Base-by-base conservation (phyloP, 108 stramenopile species). In the Conticribra guillardii region DNA sequence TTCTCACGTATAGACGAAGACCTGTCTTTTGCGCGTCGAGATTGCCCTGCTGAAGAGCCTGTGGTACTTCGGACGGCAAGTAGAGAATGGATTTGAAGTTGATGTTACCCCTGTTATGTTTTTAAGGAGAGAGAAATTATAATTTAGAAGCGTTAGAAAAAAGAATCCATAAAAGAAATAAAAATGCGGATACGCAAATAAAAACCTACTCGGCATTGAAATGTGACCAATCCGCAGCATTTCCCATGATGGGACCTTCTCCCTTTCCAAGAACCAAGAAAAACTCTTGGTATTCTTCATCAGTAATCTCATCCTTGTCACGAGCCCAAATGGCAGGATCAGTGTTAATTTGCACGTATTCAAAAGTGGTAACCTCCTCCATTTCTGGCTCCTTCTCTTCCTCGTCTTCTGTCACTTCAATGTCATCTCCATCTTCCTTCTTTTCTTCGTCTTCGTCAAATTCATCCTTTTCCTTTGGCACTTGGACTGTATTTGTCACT, bases 21-120 rank as follows among this genome's bases (percentile, higher is more conserved):
- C 89, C 89, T 3, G 60, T 64, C 23, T 44, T 52, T 41, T 83
- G 54, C 2, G 59, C 21, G 0, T 87, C 87, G 18, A 73, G 64
- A 44, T 83, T 82, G 27, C 90, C 90, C 26, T 58, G 62, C 24
- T 69, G 68, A 37, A 78, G 84, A 9, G 70, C 59, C 31, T 63
- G 56, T 9, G 93, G 93, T 24, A 87, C 57, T 53, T 88, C 85
- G 37, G 69, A 62, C 5, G 99, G 99, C 22, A 98, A 41, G 88
- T 97, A 99, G 14, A 99, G 80, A 59, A 99, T 94, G 17, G 93
- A 91, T 76, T 93, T 96, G 92, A 99, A 99, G 84, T 99, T 99
- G 71, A 99, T 97, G 74, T 99, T 99, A 62, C 99, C 99, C 86
- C 76, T 78, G 64, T 9, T 58, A 74, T 41, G n/a, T 52, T 27